Conservation (phyloP, 805 yeast genomes). For the Yarrowia sp. region DNA sequence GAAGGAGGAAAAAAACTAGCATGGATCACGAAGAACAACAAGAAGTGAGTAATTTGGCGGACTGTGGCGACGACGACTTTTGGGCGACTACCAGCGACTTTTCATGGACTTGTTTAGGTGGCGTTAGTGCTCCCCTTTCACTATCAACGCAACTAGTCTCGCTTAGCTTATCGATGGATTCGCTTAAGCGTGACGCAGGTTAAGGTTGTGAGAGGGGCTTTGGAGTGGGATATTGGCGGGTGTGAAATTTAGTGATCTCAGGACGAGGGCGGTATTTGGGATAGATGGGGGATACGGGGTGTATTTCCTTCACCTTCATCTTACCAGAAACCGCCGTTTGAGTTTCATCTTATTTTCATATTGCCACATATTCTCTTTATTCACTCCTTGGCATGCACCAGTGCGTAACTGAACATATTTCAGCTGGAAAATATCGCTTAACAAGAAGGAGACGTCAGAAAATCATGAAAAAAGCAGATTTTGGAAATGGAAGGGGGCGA, state of each 20-base stretch:
- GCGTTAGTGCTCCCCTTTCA: background rate
- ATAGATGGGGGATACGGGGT: background rate
- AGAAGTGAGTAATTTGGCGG: constrained; percentile 9
- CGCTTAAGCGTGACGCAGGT: constrained; percentile 29
- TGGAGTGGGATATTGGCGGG: background rate
- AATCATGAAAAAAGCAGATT: too few relatives aligned
- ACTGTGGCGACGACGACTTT: background rate
- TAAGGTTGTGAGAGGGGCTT: constrained; percentile 11
- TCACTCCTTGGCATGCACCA: background rate
- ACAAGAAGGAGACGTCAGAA: too few relatives aligned
- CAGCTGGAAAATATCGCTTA: background rate
- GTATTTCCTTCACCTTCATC: too few relatives aligned
- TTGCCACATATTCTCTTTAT: too few relatives aligned
- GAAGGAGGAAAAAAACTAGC: constrained; percentile 22
- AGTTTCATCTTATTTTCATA: background rate
- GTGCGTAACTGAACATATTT: background rate
- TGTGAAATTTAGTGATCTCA: background rate
- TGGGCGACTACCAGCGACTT: too few relatives aligned
- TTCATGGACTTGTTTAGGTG: background rate
- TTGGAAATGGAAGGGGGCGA: too few relatives aligned
- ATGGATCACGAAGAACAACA: constrained; percentile 31
- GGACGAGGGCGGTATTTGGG: background rate
- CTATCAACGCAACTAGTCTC: constrained; percentile 1
- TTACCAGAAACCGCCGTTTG: too few relatives aligned
- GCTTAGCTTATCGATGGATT: constrained; percentile 24